Percentiles rank a stretch among this genome's conserved stretches.
Evolutionary conservation across 176 grass and related monocot genomes (phyloP).

Genomic region (Pontederia paniculata): DNA sequence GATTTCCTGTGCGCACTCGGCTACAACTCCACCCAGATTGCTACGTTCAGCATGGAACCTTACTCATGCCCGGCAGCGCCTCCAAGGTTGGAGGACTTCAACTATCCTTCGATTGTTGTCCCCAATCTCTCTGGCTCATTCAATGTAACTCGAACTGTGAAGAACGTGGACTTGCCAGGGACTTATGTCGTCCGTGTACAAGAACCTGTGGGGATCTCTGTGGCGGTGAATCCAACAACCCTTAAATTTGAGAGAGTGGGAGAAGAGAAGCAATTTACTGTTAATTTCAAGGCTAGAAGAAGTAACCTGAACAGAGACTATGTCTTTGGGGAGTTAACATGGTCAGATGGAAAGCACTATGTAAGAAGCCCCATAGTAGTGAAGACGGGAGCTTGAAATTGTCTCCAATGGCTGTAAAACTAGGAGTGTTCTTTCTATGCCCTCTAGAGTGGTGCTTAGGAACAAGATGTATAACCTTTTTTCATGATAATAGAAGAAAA

Average conservation of each 20-base stretch:
- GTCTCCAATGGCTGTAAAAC: background rate
- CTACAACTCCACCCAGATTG: slow-evolving; percentile 64
- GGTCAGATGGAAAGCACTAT: slow-evolving; percentile 60
- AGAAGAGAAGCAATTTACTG: slow-evolving; percentile 42
- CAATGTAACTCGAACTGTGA: slow-evolving; percentile 39
- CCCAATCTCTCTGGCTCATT: slow-evolving; percentile 35
- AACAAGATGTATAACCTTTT: no score
- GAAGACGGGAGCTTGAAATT: slow-evolving; percentile 16
- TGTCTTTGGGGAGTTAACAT: slow-evolving; percentile 60
- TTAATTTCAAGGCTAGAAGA: slow-evolving; percentile 40
- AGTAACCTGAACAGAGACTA: slow-evolving; percentile 26
- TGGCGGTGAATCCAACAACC: slow-evolving; percentile 43
- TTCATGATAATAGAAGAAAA: no score
- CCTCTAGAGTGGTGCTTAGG: no score
- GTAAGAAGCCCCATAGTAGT: slow-evolving; percentile 64
- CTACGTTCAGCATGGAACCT: slow-evolving; percentile 26
- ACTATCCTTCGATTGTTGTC: slow-evolving; percentile 76
- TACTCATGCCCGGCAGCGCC: slow-evolving; percentile 29
- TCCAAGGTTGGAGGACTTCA: slow-evolving; percentile 43
- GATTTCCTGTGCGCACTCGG: slow-evolving; percentile 65
- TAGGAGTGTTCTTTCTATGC: background rate
- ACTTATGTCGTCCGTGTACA: slow-evolving; percentile 36
- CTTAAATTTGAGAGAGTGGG: slow-evolving; percentile 44
- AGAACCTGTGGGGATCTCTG: slow-evolving; percentile 44
- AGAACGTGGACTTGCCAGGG: slow-evolving; percentile 51